A percentile compares a stretch with the other conserved stretches of the same genome.
These are phyloP conservation scores for Anisodus acutangulus DNA, from an alignment of 257 asterid genomes.

Conservation along the genomic window DNA sequence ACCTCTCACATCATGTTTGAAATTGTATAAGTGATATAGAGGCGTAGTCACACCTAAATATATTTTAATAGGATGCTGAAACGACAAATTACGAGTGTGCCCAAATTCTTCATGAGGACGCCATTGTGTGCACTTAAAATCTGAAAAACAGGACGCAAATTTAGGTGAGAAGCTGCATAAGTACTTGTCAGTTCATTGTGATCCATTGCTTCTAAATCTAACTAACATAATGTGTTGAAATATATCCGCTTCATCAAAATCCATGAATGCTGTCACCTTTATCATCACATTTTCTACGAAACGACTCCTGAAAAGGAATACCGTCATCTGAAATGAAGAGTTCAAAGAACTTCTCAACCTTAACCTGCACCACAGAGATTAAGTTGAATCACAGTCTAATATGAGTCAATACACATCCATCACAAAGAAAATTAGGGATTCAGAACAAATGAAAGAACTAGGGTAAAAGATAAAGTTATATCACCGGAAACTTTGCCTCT, in stretches of 20 bases:
- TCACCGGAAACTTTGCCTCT: constrained; percentile 84
- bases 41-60: constrained; percentile 70
- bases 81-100: constrained; percentile 73
- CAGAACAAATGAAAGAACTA: constrained; percentile 14
- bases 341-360: constrained; percentile 73
- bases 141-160: constrained; percentile 46
- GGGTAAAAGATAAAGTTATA: constrained; percentile 25
- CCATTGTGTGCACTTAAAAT: constrained; percentile 83
- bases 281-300: constrained; percentile 92
- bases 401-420: background rate
- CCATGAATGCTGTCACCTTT: constrained; percentile 64
- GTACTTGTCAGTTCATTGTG: background rate
- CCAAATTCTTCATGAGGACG: constrained; percentile 68
- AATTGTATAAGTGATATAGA: background rate
- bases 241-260: constrained; percentile 30
- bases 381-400: constrained; percentile 21
- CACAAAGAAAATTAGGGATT: constrained; percentile 2
- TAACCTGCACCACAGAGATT: constrained; percentile 52
- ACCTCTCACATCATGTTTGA: background rate
- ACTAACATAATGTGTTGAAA: constrained; percentile 1
- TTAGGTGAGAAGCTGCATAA: background rate
- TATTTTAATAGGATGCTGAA: constrained; percentile 94
- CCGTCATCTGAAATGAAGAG: constrained; percentile 76
- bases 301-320: constrained; percentile 64
- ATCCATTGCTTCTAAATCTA: background rate